Conservation (phyloP, 1,284 basidiomycete species). For the Sanghuangporus sanghuang region DNA sequence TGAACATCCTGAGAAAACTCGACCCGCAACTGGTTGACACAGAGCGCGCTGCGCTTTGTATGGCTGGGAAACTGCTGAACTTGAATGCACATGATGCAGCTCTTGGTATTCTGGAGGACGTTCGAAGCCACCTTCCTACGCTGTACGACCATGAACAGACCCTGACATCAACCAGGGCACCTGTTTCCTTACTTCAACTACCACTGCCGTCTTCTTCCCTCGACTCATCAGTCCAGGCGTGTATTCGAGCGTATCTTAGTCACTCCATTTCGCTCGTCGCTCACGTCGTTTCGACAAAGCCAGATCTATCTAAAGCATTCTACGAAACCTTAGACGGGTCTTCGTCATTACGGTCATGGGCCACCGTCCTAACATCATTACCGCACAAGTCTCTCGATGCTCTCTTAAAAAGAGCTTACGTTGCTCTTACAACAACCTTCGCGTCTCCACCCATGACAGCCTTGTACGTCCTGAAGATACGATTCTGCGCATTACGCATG, state of each 20-base stretch:
- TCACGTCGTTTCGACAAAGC: conserved; percentile 24
- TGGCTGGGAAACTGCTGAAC: conserved; percentile 57
- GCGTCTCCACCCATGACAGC: conserved; percentile 22
- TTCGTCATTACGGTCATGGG: conserved; percentile 50
- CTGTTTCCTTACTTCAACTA: conserved; percentile 39
- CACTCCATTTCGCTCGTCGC: conserved; percentile 42
- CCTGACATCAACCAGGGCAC: neutral
- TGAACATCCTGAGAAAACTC: conserved; percentile 42
- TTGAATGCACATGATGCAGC: conserved; percentile 59
- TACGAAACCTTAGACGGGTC: conserved; percentile 30
- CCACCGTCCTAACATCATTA: conserved; percentile 36
- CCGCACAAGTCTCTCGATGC: conserved; percentile 51
- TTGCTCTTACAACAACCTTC: conserved; percentile 37
- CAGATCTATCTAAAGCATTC: conserved; percentile 27
- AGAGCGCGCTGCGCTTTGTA: conserved; percentile 63
- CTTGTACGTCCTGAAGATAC: conserved; percentile 38
- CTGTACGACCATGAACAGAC: conserved; percentile 16
- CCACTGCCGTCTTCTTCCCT: conserved; percentile 33
- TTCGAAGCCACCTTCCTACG: conserved; percentile 39
- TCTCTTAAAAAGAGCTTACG: conserved; percentile 54
- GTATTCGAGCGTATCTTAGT: conserved; percentile 54
- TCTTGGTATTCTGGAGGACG: conserved; percentile 37
- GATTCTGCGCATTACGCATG: conserved; percentile 35
- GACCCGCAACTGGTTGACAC: conserved; percentile 51
- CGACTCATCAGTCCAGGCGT: conserved; percentile 41